Evolutionary conservation across 192 early-diverging fungal species (phyloP).

Genomic region (Obelidium mucronatum): DNA sequence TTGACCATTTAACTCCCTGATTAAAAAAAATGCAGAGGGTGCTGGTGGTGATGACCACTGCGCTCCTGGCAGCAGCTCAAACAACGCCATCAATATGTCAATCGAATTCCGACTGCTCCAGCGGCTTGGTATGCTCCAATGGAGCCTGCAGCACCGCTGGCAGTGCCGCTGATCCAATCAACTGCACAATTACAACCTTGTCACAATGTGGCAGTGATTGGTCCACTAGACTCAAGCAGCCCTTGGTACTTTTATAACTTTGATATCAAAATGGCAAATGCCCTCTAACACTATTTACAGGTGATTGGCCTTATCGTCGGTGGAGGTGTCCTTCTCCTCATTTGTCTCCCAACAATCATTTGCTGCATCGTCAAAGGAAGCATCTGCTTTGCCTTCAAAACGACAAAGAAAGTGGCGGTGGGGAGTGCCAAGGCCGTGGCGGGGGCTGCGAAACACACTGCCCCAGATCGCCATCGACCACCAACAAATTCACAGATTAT

Average conservation of each 20-base stretch:
- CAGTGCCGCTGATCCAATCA: background rate
- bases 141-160: background rate
- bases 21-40: background rate
- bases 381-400: background rate
- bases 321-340: constrained; percentile 18
- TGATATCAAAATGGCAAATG: background rate
- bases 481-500: background rate
- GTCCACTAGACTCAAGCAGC: constrained; percentile 29
- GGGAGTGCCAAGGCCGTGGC: background rate
- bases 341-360: constrained; percentile 5
- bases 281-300: constrained; percentile 1
- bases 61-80: background rate
- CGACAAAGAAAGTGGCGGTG: background rate
- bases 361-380: constrained; percentile 7
- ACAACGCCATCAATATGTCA: background rate
- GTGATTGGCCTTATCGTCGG: constrained; percentile 23
- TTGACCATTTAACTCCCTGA: no score
- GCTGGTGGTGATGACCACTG: background rate
- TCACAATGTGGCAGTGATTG: constrained; percentile 25
- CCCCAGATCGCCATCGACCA: background rate
- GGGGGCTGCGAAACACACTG: background rate
- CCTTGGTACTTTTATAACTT: constrained; percentile 19
- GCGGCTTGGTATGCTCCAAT: background rate
- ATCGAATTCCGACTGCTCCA: background rate
- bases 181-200: constrained; percentile 24